Evolutionary conservation across 805 yeast genomes (phyloP), one percentile per base, ranked within the genome.

Genomic region (Barnettozyma sp.): DNA sequence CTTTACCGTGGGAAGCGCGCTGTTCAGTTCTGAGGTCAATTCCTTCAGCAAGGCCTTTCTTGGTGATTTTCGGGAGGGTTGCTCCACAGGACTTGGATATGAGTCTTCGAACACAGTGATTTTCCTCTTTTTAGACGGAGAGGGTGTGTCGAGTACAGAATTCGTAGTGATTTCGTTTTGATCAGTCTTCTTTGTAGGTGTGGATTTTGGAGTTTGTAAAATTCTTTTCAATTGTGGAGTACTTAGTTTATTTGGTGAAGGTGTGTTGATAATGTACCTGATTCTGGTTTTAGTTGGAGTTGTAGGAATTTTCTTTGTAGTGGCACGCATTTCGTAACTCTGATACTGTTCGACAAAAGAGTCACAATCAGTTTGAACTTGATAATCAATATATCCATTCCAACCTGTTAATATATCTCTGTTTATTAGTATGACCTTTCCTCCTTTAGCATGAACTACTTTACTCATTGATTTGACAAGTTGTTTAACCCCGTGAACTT

Each of bases 401-500:
- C 97, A 90, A 14, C 68, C 62, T 2, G 81, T 66, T 8, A 82
- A 60, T 1, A 70, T 68, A 1, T 85, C 80, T 39, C 76, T 76
- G 63, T 90, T 90, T 22, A 90, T 68, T 38, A 85, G 70, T 0
- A 90, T 62, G 1, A 87, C 94, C 21, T 71, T 62, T 0, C 97
- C 98, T 15, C 82, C 85, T 24, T 69, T 70, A n/a, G 73, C 79
- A 52, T 82, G 94, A 14, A 88, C 78, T 14, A 72, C 72, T 42
- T 71, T 71, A 31, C 94, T 77, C 42, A 84, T 56, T 16, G 70
- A 69, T 42, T 74, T 72, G 3, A 88, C 96, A 15, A 90, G 64
- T 45, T 73, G 75, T 52, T 78, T 82, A 31, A 92, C 88, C 1
- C 98, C 98, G 45, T 80, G 83, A 10, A 90, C 97, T 60, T 78